Evolutionary conservation across 495 filamentous ascomycete species (phyloP).

Genomic region (Cenococcum geophilum): DNA sequence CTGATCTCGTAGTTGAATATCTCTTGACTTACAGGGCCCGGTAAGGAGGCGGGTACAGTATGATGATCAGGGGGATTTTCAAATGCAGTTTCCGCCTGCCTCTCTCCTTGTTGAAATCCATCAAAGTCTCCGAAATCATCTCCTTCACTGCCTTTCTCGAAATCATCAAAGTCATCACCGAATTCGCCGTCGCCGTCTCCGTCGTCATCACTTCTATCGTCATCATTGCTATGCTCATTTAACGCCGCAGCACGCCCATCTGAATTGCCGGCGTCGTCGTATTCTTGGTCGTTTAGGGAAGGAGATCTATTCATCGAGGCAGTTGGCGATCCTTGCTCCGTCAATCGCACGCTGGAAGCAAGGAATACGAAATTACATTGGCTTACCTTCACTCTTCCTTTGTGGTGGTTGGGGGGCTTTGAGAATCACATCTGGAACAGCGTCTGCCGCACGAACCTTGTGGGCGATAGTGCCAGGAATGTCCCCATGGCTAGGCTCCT

Average conservation of each 20-base stretch:
- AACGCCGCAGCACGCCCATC: conserved; percentile 36
- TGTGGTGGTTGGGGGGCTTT: conserved; percentile 48
- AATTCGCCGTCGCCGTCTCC: conserved; percentile 49
- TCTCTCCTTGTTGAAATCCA: conserved; percentile 60
- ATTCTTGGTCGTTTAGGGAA: conserved; percentile 11
- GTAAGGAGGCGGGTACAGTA: conserved; percentile 32
- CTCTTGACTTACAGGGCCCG: conserved; percentile 31
- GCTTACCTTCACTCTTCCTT: conserved; percentile 47
- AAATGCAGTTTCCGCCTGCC: conserved; percentile 43
- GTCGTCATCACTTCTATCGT: conserved; percentile 34
- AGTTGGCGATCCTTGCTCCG: conserved; percentile 51
- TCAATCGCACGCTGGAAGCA: conserved; percentile 50
- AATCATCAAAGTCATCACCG: conserved; percentile 94
- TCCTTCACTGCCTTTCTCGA: conserved; percentile 63
- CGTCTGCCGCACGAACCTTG: conserved; percentile 69
- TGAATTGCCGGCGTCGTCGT: conserved; percentile 10
- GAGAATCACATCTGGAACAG: conserved; percentile 66
- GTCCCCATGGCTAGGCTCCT: conserved; percentile 69
- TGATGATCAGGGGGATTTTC: conserved; percentile 35
- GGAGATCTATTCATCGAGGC: conserved; percentile 36
- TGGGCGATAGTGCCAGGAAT: conserved; percentile 79
- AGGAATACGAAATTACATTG: conserved; percentile 33
- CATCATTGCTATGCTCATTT: conserved; percentile 40
- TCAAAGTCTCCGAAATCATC: conserved; percentile 89
- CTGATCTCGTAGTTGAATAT: conserved; percentile 26